Evolutionary conservation across 768 basidiomycete species (phyloP).

Genomic region (Phallus indusiatus): DNA sequence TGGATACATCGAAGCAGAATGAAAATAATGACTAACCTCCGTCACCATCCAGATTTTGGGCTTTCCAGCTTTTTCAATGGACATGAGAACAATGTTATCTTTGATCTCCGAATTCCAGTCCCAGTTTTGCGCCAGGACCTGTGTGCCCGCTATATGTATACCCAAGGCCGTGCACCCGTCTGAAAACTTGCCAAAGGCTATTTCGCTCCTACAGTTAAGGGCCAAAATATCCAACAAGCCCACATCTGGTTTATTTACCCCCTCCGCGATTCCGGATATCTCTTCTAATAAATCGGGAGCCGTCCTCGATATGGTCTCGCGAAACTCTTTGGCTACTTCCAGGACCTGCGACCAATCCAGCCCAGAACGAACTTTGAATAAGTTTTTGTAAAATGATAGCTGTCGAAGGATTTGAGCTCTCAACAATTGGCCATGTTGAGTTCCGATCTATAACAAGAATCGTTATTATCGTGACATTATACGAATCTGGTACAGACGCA

Average conservation of each 20-base stretch:
- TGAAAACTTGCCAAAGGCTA: conserved; percentile 27
- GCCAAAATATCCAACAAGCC: conserved; percentile 23
- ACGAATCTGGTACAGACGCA: background rate
- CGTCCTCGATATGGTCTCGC: conserved; percentile 15
- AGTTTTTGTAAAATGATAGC: conserved; percentile 22
- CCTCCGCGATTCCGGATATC: conserved; percentile 27
- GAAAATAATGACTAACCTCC: conserved; percentile 18
- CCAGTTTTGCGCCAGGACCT: conserved; percentile 29
- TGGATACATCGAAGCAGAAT: background rate
- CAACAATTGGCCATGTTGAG: conserved; percentile 22
- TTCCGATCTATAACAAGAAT: conserved; percentile 18
- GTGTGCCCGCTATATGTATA: conserved; percentile 17
- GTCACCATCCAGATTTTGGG: conserved; percentile 28
- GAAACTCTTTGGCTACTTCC: conserved; percentile 19
- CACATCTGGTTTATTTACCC: conserved; percentile 18
- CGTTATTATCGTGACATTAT: background rate
- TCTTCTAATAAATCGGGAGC: conserved; percentile 24
- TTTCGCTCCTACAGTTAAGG: conserved; percentile 29
- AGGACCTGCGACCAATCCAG: conserved; percentile 25
- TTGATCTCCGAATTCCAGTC: conserved; percentile 26
- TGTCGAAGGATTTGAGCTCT: conserved; percentile 22
- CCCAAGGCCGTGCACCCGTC: conserved; percentile 28
- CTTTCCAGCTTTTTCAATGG: conserved; percentile 20
- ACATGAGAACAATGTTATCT: conserved; percentile 24
- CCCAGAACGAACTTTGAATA: conserved; percentile 23